Conservation (phyloP, 129 eudicot species). For the Logfia minima region DNA sequence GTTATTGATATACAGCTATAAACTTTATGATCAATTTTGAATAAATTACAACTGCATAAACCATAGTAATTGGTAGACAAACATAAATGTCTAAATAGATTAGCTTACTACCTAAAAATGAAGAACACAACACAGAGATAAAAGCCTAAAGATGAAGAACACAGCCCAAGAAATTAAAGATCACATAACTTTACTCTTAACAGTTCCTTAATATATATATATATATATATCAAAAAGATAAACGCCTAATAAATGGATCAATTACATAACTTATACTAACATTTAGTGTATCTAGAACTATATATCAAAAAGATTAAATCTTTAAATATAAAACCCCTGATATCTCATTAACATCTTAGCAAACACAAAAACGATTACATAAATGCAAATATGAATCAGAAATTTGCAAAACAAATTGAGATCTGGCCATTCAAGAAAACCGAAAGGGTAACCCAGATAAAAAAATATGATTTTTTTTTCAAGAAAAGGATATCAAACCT, state of each 20-base stretch:
- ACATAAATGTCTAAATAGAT: not conserved
- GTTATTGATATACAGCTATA: not conserved
- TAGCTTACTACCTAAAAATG: not conserved
- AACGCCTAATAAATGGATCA: conserved; percentile 24
- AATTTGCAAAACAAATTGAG: conserved; percentile 13
- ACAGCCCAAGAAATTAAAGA: not conserved
- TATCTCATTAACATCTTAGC: conserved; percentile 26
- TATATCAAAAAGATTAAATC: conserved; percentile 25
- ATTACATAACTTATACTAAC: conserved; percentile 7
- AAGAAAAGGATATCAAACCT: conserved; percentile 28
- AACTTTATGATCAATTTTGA: not conserved
- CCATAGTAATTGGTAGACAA: not conserved
- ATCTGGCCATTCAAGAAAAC: conserved; percentile 25
- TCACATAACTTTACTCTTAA: conserved; percentile 3
- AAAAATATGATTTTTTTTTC: conserved; percentile 21
- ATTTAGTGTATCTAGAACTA: conserved; percentile 18
- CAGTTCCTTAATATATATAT: conserved; percentile 11
- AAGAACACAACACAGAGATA: not conserved
- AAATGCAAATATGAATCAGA: conserved; percentile 11
- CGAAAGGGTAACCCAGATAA: conserved; percentile 35
- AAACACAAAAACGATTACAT: conserved; percentile 4
- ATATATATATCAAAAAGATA: conserved; percentile 10
- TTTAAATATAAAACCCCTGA: conserved; percentile 27
- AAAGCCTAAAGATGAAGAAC: not conserved
- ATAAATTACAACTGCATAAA: conserved; percentile 2